Base-by-base conservation (phyloP, 352 stramenopile species). In the Blastocystis sp. region DNA sequence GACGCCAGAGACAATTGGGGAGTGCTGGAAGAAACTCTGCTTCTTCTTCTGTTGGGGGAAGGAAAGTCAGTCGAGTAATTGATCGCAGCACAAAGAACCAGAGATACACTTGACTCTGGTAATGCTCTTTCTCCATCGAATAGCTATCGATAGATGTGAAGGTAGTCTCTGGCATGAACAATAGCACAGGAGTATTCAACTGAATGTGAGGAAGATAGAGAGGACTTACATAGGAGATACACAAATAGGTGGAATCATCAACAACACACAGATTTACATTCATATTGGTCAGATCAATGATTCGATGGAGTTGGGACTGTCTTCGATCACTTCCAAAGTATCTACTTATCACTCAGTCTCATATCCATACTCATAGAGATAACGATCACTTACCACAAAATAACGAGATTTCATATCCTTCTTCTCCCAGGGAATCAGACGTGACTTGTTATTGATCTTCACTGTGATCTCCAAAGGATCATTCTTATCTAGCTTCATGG, bases 11-110 rank as follows among this genome's bases (percentile, higher is more conserved):
- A 9, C 7, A 66, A 0, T 40, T 40, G 40, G 70, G 70, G 6
- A 81, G 33, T 27, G 54, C 35, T 48, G 70, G 70, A 3, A 81
- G 53, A n/a, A 42, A 81, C 5, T 60, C 17, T 6, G 42, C 7
- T 37, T 81, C 70, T 56, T 59, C 70, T 44, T 81, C 42, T 33
- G 54, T 13, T 19, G 70, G 70, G 35, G 70, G 70, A 17, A 64
- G 70, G 53, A 64, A 81, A 22, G 70, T 27, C 24, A 81, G 53
- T n/a, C 70, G 44, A 27, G 70, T 59, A 37, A 81, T 30, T 0
- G 70, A 42, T 15, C 70, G 70, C 30, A 81, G 70, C 13, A 81
- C 54, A 37, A 81, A 81, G 44, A 81, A 37, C 70, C 70, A 81
- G 70, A 81, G 70, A 24, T 81, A 81, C 13, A 62, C 24, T 33